Percentiles rank a stretch among this genome's conserved stretches.
Evolutionary conservation across 805 yeast genomes (phyloP).

Genomic region (Hanseniaspora taiwanica): DNA sequence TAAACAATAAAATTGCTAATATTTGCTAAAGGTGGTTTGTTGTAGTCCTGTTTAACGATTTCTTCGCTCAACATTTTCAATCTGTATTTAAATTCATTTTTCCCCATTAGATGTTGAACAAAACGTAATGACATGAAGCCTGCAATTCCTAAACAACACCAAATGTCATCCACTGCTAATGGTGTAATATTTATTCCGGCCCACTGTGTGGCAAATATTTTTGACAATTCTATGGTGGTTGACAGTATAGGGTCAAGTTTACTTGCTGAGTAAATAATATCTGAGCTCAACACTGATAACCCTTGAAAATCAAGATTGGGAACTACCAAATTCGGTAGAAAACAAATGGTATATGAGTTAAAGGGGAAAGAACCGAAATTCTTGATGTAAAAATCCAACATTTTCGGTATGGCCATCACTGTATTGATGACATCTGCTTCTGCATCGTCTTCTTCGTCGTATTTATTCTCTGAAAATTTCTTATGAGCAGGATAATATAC

Average conservation of each 20-base stretch:
- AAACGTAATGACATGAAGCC: conserved; percentile 71
- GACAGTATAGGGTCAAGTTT: conserved; percentile 67
- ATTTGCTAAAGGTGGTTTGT: conserved; percentile 44
- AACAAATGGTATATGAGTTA: conserved; percentile 63
- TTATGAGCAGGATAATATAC: neutral
- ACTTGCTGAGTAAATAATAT: conserved; percentile 55
- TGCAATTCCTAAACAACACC: conserved; percentile 84
- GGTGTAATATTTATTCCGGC: conserved; percentile 87
- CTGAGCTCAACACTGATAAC: conserved; percentile 45
- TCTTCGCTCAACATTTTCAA: conserved; percentile 51
- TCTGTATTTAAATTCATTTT: conserved; percentile 64
- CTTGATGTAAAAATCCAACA: conserved; percentile 69
- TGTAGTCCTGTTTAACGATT: conserved; percentile 63
- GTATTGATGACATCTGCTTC: conserved; percentile 48
- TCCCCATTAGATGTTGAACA: conserved; percentile 60
- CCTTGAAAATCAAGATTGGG: conserved; percentile 61
- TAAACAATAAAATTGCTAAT: conserved; percentile 34
- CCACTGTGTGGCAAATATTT: conserved; percentile 80
- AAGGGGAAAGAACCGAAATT: conserved; percentile 93
- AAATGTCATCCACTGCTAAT: conserved; percentile 58
- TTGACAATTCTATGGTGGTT: conserved; percentile 53
- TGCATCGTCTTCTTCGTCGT: conserved; percentile 37
- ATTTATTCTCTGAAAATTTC: conserved; percentile 54
- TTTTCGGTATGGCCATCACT: conserved; percentile 61
- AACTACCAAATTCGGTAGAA: conserved; percentile 44